phyloP scores from a whole-genome alignment of 176 grass and related monocot species.

The Musa itinerans region DNA sequence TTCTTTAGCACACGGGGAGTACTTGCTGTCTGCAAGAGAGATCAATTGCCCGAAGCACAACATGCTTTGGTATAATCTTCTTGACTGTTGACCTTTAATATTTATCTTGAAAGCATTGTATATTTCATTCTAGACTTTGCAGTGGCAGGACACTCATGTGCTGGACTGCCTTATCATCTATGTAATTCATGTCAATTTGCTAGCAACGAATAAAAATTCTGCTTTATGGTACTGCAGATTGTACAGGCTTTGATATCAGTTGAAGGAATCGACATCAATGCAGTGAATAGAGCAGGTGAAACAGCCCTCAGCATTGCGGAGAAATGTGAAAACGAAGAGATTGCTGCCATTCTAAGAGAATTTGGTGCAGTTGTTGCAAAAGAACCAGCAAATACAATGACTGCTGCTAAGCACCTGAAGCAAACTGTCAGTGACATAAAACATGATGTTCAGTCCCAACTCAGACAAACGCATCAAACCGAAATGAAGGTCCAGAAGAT shows the following conservation, averaged over 20 bases:
- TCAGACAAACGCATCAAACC: not conserved
- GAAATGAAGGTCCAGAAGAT: conserved; percentile 8
- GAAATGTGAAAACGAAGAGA: not conserved
- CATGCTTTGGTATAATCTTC: no score
- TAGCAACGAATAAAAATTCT: not conserved
- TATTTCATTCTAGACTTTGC: no score
- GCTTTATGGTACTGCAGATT: not conserved
- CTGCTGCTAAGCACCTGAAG: not conserved
- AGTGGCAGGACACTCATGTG: no score
- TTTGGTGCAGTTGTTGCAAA: conserved; percentile 2
- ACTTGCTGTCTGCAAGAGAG: no score
- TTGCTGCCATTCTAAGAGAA: not conserved
- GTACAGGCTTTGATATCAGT: not conserved
- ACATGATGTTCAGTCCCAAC: conserved; percentile 5
- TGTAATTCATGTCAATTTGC: not conserved
- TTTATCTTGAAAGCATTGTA: no score
- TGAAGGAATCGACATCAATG: conserved; percentile 5
- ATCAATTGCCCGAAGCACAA: no score
- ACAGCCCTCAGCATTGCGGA: conserved; percentile 5
- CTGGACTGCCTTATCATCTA: not conserved
- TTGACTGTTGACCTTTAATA: no score
- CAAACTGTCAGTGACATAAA: conserved; percentile 12
- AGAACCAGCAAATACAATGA: not conserved
- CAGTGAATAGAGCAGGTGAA: not conserved
- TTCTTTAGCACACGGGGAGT: no score